Conservation (phyloP, 441 rosid species). For the Adansonia gregorii region DNA sequence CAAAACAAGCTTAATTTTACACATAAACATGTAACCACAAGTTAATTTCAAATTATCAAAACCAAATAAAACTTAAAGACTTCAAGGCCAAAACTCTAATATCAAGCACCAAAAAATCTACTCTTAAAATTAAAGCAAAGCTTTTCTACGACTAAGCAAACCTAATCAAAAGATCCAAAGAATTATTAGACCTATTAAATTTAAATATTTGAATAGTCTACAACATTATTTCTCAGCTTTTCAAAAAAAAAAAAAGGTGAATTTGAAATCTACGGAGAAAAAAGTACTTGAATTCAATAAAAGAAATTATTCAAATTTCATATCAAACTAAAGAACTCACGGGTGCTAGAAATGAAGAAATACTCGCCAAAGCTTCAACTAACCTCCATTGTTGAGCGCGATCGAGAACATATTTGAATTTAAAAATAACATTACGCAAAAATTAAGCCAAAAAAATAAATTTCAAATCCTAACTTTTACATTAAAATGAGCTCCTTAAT, state of each 20-base stretch:
- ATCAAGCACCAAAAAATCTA: slow-evolving; percentile 11
- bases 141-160: neutral
- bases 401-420: slow-evolving; percentile 17
- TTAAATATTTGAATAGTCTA: neutral
- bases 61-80: slow-evolving; percentile 17
- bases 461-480: neutral
- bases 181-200: slow-evolving; percentile 14
- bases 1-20: neutral
- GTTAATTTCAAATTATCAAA: neutral
- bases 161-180: slow-evolving; percentile 2
- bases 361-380: slow-evolving; percentile 33
- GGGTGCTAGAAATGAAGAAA: slow-evolving; percentile 26
- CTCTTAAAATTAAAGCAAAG: neutral
- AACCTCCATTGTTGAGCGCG: slow-evolving; percentile 38
- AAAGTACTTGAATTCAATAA: slow-evolving; percentile 13
- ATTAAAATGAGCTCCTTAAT: neutral
- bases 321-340: slow-evolving; percentile 19
- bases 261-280: neutral
- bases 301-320: neutral
- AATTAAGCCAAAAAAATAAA: neutral
- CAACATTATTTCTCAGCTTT: neutral
- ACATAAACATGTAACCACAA: neutral
- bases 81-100: slow-evolving; percentile 29
- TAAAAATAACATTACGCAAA: neutral
- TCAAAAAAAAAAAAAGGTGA: neutral